Conservation (phyloP, 805 yeast genomes). For the Clavispora carvajalis region DNA sequence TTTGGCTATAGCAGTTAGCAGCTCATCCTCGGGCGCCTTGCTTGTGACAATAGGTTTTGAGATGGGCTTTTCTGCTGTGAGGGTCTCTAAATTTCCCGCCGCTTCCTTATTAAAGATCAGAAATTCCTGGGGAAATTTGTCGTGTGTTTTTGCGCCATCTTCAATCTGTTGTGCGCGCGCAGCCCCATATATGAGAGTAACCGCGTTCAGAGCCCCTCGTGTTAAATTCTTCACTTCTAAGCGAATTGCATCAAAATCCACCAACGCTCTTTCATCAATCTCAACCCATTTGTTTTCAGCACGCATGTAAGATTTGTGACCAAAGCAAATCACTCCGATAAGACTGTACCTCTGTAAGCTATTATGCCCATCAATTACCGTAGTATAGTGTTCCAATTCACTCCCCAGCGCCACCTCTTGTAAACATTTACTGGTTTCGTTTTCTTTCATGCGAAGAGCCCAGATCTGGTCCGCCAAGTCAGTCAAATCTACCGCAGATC, state of each 20-base stretch:
- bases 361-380: slow-evolving; percentile 5
- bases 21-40: no score
- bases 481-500: slow-evolving; percentile 16
- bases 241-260: slow-evolving; percentile 10
- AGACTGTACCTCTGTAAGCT: slow-evolving; percentile 20
- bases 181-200: slow-evolving; percentile 12
- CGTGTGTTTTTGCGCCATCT: no score
- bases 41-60: no score
- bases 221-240: slow-evolving; percentile 3
- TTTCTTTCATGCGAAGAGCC: slow-evolving; percentile 16
- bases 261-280: slow-evolving; percentile 10
- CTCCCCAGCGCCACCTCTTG: slow-evolving; percentile 11
- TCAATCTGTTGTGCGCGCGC: no score
- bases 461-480: slow-evolving; percentile 17
- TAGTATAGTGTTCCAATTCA: slow-evolving; percentile 6
- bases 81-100: no score
- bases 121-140: no score
- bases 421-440: slow-evolving; percentile 17
- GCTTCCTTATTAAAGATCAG: no score
- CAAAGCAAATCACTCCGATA: slow-evolving; percentile 28
- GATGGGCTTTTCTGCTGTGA: no score
- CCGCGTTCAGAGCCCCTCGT: slow-evolving; percentile 7
- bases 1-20: no score
- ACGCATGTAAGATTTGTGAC: slow-evolving; percentile 20
- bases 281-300: slow-evolving; percentile 8